These are phyloP conservation scores for Sarocladium kiliense DNA, from an alignment of 2,329 filamentous ascomycete genomes.

Conservation along the genomic window DNA sequence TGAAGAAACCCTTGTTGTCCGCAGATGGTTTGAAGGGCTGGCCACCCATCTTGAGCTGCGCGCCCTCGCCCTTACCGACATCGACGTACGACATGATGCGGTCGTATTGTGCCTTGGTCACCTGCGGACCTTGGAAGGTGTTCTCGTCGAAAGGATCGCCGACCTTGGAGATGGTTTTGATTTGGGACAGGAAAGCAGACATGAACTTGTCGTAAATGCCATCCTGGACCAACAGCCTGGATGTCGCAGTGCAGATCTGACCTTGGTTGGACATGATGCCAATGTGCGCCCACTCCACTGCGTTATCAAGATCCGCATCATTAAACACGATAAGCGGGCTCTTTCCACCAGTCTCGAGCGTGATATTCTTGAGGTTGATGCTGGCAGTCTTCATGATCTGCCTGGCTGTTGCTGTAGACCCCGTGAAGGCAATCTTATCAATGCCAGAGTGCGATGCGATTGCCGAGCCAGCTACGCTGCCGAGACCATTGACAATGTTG, in stretches of 20 bases:
- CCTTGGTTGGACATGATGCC: slow-evolving; percentile 56
- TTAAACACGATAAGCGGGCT: slow-evolving; percentile 53
- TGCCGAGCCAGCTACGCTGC: slow-evolving; percentile 58
- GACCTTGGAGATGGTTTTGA: slow-evolving; percentile 48
- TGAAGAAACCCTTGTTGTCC: slow-evolving; percentile 17
- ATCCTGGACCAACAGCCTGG: slow-evolving; percentile 56
- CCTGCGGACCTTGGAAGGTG: slow-evolving; percentile 21
- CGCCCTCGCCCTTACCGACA: slow-evolving; percentile 8
- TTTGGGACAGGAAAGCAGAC: slow-evolving; percentile 63
- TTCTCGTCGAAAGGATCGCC: slow-evolving; percentile 75
- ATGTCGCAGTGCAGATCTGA: slow-evolving; percentile 57
- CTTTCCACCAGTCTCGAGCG: slow-evolving; percentile 56
- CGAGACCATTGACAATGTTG: slow-evolving; percentile 65
- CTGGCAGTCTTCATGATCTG: slow-evolving; percentile 64
- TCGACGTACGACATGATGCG: slow-evolving; percentile 61
- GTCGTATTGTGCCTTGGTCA: slow-evolving; percentile 58
- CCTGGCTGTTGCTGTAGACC: slow-evolving; percentile 59
- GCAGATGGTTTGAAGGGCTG: not conserved
- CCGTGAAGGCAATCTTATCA: slow-evolving; percentile 70
- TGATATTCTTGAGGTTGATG: slow-evolving; percentile 52
- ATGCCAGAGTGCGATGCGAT: slow-evolving; percentile 58
- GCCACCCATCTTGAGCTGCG: not conserved
- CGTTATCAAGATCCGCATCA: slow-evolving; percentile 56
- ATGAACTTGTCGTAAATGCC: slow-evolving; percentile 52
- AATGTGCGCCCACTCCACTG: slow-evolving; percentile 42